Percentiles rank a stretch among this genome's conserved stretches.
Conservation (phyloP, 306 rosid genomes). For the Glycine latifolia region DNA sequence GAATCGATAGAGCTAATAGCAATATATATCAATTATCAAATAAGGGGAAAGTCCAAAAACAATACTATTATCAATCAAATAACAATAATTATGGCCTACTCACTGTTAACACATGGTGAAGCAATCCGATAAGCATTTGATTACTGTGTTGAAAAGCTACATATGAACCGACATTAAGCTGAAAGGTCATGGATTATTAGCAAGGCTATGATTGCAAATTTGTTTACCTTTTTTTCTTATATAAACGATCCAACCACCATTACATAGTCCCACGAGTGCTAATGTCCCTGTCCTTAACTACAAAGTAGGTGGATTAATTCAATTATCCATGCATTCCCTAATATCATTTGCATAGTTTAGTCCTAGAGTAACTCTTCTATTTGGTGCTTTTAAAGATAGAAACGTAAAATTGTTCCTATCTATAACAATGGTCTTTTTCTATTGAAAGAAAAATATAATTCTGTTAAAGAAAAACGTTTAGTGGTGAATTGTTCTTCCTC, state of each 20-base stretch:
- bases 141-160: constrained; percentile 41
- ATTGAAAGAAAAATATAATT: not conserved
- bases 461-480: not conserved
- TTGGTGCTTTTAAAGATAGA: not conserved
- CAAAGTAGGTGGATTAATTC: constrained; percentile 12
- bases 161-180: constrained; percentile 47
- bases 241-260: constrained; percentile 46
- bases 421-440: not conserved
- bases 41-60: not conserved
- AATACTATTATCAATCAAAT: constrained; percentile 18
- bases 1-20: not conserved
- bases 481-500: not conserved
- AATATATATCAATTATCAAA: constrained; percentile 35
- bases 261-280: constrained; percentile 35
- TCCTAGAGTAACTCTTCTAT: not conserved
- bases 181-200: constrained; percentile 43
- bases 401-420: not conserved
- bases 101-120: constrained; percentile 36
- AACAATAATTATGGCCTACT: constrained; percentile 38
- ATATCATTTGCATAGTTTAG: constrained; percentile 30
- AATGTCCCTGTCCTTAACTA: constrained; percentile 36
- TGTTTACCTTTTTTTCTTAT: not conserved
- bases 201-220: constrained; percentile 45
- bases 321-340: constrained; percentile 20
- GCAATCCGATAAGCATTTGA: constrained; percentile 47